Percentiles rank a stretch among this genome's conserved stretches.
Evolutionary conservation across 768 basidiomycete species (phyloP).

Genomic region (Punctularia strigosozonata): DNA sequence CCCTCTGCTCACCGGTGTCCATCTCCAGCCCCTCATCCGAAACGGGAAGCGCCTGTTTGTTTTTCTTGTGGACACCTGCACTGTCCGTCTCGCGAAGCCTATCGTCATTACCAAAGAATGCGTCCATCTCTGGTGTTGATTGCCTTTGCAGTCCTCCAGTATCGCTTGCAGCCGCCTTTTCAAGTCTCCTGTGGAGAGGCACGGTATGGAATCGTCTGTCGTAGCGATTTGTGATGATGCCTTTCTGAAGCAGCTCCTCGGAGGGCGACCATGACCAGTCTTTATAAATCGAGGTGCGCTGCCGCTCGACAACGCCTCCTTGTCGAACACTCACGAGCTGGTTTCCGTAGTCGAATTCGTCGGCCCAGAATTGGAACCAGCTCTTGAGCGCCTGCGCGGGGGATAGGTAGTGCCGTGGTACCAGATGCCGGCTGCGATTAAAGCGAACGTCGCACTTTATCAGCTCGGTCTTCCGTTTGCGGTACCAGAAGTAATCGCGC

Average conservation of each 20-base stretch:
- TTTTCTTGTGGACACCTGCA: neutral
- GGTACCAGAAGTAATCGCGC: slow-evolving; percentile 21
- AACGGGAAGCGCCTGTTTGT: too few relatives aligned
- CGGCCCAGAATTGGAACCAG: slow-evolving; percentile 43
- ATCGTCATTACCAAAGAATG: neutral
- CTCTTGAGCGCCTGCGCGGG: slow-evolving; percentile 17
- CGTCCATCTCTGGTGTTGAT: neutral
- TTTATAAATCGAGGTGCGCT: neutral
- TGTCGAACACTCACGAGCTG: slow-evolving; percentile 25
- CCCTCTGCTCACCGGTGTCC: too few relatives aligned
- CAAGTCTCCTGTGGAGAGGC: neutral
- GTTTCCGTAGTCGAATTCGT: slow-evolving; percentile 22
- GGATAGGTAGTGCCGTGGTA: slow-evolving; percentile 6
- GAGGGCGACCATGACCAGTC: neutral
- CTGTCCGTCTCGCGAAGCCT: neutral
- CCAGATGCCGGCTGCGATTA: slow-evolving; percentile 6
- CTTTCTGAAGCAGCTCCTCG: neutral
- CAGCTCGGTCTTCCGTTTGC: slow-evolving; percentile 5
- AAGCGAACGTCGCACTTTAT: slow-evolving; percentile 13
- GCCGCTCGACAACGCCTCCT: slow-evolving; percentile 23
- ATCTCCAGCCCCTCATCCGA: too few relatives aligned
- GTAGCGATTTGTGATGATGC: neutral
- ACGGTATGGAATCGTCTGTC: neutral
- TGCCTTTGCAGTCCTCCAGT: neutral
- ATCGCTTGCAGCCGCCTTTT: neutral